These are phyloP conservation scores for Ustilago esculenta DNA, from an alignment of 1,284 basidiomycete species.

Conservation along the genomic window DNA sequence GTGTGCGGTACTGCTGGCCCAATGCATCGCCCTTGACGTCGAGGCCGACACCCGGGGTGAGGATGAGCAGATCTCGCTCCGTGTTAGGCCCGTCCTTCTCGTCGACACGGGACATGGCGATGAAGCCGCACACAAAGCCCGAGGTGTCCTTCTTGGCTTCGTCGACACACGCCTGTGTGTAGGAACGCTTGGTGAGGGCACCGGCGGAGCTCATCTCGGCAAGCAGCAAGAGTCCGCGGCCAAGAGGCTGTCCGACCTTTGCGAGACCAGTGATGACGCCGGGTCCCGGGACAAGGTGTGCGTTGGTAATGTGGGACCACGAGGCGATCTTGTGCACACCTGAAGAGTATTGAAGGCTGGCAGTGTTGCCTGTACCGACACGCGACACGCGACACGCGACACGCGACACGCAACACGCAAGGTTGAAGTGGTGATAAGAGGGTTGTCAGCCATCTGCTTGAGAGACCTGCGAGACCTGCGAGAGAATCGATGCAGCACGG, in stretches of 20 bases:
- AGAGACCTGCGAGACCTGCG: no score
- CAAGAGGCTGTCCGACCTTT: slow-evolving; percentile 83
- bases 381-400: no score
- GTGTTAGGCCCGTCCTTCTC: slow-evolving; percentile 63
- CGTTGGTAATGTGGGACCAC: slow-evolving; percentile 98
- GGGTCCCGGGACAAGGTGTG: slow-evolving; percentile 90
- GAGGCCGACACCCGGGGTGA: slow-evolving; percentile 92
- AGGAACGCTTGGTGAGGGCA: slow-evolving; percentile 82
- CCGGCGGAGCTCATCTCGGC: slow-evolving; percentile 97
- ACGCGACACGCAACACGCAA: no score
- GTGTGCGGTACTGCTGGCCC: slow-evolving; percentile 97
- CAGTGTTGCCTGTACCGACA: slow-evolving; percentile 96
- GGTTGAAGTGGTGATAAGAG: no score
- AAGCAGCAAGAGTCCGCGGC: slow-evolving; percentile 86
- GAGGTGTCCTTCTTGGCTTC: slow-evolving; percentile 56
- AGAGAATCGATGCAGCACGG: slow-evolving; percentile 4
- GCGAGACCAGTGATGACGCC: slow-evolving; percentile 89
- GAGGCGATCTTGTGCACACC: slow-evolving; percentile 92
- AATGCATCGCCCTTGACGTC: slow-evolving; percentile 83
- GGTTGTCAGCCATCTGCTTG: no score
- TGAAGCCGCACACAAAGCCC: slow-evolving; percentile 73
- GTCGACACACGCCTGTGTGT: slow-evolving; percentile 84
- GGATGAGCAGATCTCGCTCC: slow-evolving; percentile 80
- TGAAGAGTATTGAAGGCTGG: slow-evolving; percentile 90
- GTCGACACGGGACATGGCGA: slow-evolving; percentile 75